Base-by-base conservation (phyloP, 2,329 filamentous ascomycete species). In the Emericellopsis atlantica region DNA sequence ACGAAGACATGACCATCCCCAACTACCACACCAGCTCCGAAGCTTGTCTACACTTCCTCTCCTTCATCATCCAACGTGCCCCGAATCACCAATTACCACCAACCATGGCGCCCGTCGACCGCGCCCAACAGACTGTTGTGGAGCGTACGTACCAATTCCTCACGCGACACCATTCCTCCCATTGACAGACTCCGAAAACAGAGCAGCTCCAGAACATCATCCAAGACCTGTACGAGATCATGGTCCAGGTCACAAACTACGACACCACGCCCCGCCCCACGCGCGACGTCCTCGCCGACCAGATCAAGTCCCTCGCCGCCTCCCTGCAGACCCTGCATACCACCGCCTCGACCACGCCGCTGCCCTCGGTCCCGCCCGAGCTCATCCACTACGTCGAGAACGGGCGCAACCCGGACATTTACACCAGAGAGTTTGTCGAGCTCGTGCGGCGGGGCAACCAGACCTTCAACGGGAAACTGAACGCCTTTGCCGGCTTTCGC, bases 341-440 rank as follows among this genome's bases (percentile, higher is more conserved):
- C 34, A 59, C 64, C 10, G 63, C 68, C 43, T 53, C 62, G 18
- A 57, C 60, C 21, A 61, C 62, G 32, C 32, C 32, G n/a, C 66
- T 78, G 33, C 73, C 74, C 5, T 59, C 56, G 26, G 67, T 81
- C 18, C 78, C 78, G 3, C 71, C 70, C 40, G 77, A 81, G 51
- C 69, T 83, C 11, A 67, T 82, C 45, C 66, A 76, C 53, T 84
- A 84, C 61, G 79, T 84, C 51, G 79, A 84, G 57, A 74, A 76
- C 54, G 79, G 79, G 36, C 76, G 79, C 39, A 84, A 84, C 63
- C 79, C 79, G 3, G 79, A 84, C 59, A 83, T 84, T 50, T 84
- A 84, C 66, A 84, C 79, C 41, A 69, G 79, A 52, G 79, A 84
- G 63, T 83, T 84, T 51, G 78, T 83, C 52, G 79, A 84, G 70